Conservation (phyloP, 495 filamentous ascomycete species). For the Articulospora tetracladia region DNA sequence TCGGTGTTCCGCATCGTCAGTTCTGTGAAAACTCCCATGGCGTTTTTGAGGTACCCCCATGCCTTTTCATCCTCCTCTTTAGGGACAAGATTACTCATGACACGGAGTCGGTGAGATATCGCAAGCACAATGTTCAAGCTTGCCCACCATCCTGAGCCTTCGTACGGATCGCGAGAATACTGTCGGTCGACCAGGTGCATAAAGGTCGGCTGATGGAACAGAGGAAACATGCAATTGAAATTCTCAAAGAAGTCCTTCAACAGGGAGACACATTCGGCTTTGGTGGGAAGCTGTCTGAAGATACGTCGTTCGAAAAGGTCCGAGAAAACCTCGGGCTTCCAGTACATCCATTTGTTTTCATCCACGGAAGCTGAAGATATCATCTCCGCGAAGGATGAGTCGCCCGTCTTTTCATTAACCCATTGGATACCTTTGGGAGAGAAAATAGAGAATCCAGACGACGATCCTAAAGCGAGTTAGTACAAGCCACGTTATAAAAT, state of each 20-base stretch:
- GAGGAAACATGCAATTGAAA: constrained; percentile 97
- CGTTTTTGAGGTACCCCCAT: constrained; percentile 95
- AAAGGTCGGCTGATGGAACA: constrained; percentile 97
- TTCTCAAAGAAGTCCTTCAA: constrained; percentile 95
- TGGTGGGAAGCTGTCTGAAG: constrained; percentile 75
- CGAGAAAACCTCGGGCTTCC: constrained; percentile 92
- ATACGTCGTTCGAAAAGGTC: constrained; percentile 89
- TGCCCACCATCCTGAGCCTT: constrained; percentile 97
- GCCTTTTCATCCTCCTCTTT: constrained; percentile 89
- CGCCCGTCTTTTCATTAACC: constrained; percentile 98
- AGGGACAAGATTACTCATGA: constrained; percentile 91
- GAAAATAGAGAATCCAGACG: constrained; percentile 97
- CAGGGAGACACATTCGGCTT: constrained; percentile 74
- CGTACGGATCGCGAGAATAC: constrained; percentile 89
- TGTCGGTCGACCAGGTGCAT: constrained; percentile 94
- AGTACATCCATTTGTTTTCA: constrained; percentile 91
- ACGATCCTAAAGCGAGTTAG: constrained; percentile 62
- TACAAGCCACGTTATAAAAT: background rate
- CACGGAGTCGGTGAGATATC: constrained; percentile 83
- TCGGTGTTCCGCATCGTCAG: constrained; percentile 95
- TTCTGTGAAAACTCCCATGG: constrained; percentile 87
- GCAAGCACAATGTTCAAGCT: constrained; percentile 92
- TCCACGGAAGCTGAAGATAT: constrained; percentile 77
- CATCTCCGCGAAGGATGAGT: constrained; percentile 93
- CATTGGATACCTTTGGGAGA: constrained; percentile 97